Base-by-base conservation (phyloP, 2,329 filamentous ascomycete genomes). In the Pseudogymnoascus sp. region DNA sequence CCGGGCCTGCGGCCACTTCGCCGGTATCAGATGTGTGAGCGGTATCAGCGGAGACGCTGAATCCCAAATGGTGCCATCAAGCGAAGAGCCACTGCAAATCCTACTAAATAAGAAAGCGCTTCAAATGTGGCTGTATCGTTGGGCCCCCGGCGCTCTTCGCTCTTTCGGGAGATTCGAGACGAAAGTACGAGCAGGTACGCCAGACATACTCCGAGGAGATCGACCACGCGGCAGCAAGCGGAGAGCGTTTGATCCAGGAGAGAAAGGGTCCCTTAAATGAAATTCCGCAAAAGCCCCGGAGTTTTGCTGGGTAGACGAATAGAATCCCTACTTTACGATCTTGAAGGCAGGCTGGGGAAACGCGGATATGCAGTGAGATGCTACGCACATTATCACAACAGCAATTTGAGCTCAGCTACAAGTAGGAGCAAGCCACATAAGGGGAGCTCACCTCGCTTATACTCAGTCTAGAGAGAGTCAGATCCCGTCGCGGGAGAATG, bases 81-180 rank as follows among this genome's bases (percentile, higher is more conserved):
- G 50, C 50, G 50, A 56, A 56, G 50, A 56, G 28, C 16, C 50
- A 56, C 25, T 34, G 25, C 10, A 56, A 56, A 56, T 56, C 25
- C n/a, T 56, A 56, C 50, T 34, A 56, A 56, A 56, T 56, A 56
- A 56, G 28, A 56, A 56, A 34, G 28, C 50, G 50, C 50, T 56
- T 18, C 50, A 56, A 28, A 16, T 53, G 50, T 56, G 50, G 50
- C 50, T 36, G 28, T 56, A 56, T 56, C 50, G 16, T 56, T n/a
- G 28, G 28, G 14, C 28, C 50, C 50, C 50, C 50, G 50, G 50
- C 50, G 11, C 28, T 56, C 25, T 34, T 56, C 50, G 50, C 50
- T 56, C 50, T 56, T 56, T 56, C 50, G 50, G 50, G 50, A 56
- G 50, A 56, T 56, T 56, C 50, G 50, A 56, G 50, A 56, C 50